Conservation (phyloP, 2,329 filamentous ascomycete genomes). For the Curvularia lunata region DNA sequence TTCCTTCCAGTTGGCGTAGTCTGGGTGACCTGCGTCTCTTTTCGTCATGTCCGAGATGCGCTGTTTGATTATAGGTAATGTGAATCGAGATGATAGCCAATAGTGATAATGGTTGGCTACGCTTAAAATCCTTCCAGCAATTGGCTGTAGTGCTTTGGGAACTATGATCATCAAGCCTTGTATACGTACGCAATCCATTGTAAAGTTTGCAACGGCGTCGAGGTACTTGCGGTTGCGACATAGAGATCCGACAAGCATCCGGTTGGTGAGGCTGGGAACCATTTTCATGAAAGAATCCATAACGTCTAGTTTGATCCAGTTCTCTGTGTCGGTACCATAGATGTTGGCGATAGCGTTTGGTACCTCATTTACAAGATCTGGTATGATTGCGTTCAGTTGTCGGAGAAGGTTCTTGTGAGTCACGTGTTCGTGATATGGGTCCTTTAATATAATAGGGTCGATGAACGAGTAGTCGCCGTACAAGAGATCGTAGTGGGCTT, state of each 20-base stretch:
- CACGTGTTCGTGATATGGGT: slow-evolving; percentile 52
- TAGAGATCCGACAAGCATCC: slow-evolving; percentile 55
- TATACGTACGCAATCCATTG: slow-evolving; percentile 54
- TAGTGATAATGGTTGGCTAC: slow-evolving; percentile 58
- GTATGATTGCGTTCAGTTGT: slow-evolving; percentile 48
- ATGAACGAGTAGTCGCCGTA: slow-evolving; percentile 51
- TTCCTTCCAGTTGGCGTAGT: slow-evolving; percentile 51
- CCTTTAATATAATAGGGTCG: slow-evolving; percentile 42
- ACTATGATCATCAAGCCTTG: slow-evolving; percentile 53
- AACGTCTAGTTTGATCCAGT: slow-evolving; percentile 48
- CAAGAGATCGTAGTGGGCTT: slow-evolving; percentile 49
- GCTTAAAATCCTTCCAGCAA: slow-evolving; percentile 56
- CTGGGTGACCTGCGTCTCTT: slow-evolving; percentile 52
- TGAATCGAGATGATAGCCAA: slow-evolving; percentile 51
- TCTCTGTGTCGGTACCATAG: slow-evolving; percentile 46
- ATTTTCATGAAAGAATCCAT: slow-evolving; percentile 48
- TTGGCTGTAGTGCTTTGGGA: slow-evolving; percentile 57
- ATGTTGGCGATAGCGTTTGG: slow-evolving; percentile 41
- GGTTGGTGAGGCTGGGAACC: slow-evolving; percentile 52
- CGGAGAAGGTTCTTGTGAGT: slow-evolving; percentile 51
- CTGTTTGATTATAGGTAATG: slow-evolving; percentile 58
- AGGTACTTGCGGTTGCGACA: slow-evolving; percentile 58
- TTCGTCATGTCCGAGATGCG: slow-evolving; percentile 57
- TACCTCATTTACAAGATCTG: slow-evolving; percentile 50
- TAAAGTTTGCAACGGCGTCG: slow-evolving; percentile 57